Evolutionary conservation across 2,329 filamentous ascomycete genomes (phyloP), one percentile per base, ranked within the genome.

Genomic region (Amauroascus niger): DNA sequence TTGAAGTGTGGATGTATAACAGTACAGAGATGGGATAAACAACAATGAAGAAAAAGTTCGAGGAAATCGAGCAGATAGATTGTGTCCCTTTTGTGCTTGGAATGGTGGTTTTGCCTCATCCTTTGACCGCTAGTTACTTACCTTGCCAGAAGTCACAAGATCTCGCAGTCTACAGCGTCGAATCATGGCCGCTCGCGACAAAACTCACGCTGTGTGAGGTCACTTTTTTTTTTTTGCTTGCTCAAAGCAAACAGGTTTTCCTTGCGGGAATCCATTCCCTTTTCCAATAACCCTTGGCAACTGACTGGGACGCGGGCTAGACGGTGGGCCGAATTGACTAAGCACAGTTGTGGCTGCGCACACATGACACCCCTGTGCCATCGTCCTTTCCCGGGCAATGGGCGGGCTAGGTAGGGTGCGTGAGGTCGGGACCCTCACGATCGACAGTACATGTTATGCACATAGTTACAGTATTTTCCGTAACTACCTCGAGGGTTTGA

Each of bases 121-220:
- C 14, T 22, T 47, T 47, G 45, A 47, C 45, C 45, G 45, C 45
- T 47, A n/a, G n/a, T n/a, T n/a, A 47, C 30, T 47, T 35, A 30
- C 45, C 18, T 6, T 47, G 13, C 45, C 30, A 33, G 20, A 33
- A 47, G 20, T 18, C n/a, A 22, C 16, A 20, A 18, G 18, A 32
- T 11, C 6, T 9, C 14, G 22, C 18, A 22, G 26, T 47, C 45
- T 47, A 47, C 45, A 37, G 45, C 18, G 30, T 47, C 45, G 30
- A 47, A 47, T 47, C 45, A 47, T 14, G 32, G 16, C 4, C 13
- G 28, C 3, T 35, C 35, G 13, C 11, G n/a, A 22, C 20, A n/a
- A n/a, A n/a, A n/a, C n/a, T n/a, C n/a, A n/a, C n/a, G n/a, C n/a
- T n/a, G n/a, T n/a, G n/a, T n/a, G n/a, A n/a, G n/a, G n/a, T n/a